Percentiles rank a stretch among this genome's conserved stretches.
These are phyloP conservation scores for Clavispora vitiphila DNA, from an alignment of 805 yeast species.

Conservation along the genomic window DNA sequence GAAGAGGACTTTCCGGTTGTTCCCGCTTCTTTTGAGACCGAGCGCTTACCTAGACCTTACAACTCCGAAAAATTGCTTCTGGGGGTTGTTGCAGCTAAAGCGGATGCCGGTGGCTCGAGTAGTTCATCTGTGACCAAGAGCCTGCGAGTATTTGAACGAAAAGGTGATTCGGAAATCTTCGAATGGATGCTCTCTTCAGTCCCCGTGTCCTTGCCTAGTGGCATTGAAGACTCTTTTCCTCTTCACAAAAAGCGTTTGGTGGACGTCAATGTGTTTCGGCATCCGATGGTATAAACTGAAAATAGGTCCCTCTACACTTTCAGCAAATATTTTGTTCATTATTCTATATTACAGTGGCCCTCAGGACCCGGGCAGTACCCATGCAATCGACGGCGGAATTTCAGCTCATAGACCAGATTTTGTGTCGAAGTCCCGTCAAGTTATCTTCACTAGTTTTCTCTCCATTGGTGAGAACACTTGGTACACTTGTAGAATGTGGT, in stretches of 20 bases:
- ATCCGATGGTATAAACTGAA: not conserved
- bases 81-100: too few relatives aligned
- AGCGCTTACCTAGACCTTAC: too few relatives aligned
- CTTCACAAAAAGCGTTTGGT: not conserved
- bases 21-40: too few relatives aligned
- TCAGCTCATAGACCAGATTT: not conserved
- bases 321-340: not conserved
- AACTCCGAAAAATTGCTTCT: too few relatives aligned
- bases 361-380: not conserved
- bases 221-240: not conserved
- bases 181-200: not conserved
- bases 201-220: too few relatives aligned
- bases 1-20: too few relatives aligned
- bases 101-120: too few relatives aligned
- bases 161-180: not conserved
- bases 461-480: constrained; percentile 91
- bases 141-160: too few relatives aligned
- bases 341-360: not conserved
- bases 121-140: too few relatives aligned
- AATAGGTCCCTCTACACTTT: not conserved
- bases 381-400: not conserved
- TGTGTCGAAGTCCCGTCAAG: too few relatives aligned
- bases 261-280: not conserved
- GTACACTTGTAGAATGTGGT: constrained; percentile 96
- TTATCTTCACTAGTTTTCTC: constrained; percentile 73